Conservation (phyloP, 352 stramenopile genomes). For the Aphanomyces invadans region DNA sequence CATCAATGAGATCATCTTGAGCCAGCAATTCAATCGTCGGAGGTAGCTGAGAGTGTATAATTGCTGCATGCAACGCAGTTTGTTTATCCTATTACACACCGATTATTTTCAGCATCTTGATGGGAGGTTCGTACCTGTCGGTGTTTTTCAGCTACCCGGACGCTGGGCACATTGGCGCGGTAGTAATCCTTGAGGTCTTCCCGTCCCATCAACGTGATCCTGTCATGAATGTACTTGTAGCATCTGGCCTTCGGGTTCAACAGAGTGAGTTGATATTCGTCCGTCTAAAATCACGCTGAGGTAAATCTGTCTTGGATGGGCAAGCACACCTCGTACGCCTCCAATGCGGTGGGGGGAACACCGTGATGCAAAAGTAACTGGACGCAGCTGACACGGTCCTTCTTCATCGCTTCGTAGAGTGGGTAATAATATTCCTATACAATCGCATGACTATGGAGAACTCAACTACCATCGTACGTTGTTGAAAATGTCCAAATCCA, state of each 20-base stretch:
- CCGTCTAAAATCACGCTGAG: not conserved
- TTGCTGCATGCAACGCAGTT: slow-evolving; percentile 5
- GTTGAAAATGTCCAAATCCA: not conserved
- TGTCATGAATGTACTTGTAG: not conserved
- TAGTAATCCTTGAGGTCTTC: not conserved
- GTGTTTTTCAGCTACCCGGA: slow-evolving; percentile 1
- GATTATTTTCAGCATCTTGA: not conserved
- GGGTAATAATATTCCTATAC: not conserved
- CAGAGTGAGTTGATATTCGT: slow-evolving; percentile 2
- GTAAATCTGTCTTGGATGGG: too few species aligned
- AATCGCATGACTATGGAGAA: too few species aligned
- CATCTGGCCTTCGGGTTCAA: not conserved
- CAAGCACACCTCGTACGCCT: slow-evolving; percentile 1
- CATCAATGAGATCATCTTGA: slow-evolving; percentile 13
- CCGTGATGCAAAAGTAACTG: slow-evolving; percentile 1
- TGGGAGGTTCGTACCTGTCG: not conserved
- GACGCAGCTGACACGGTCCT: slow-evolving; percentile 9
- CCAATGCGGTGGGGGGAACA: not conserved
- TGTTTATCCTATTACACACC: not conserved
- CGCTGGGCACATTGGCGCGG: not conserved
- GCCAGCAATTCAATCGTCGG: not conserved
- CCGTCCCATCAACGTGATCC: not conserved
- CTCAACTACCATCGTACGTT: too few species aligned
- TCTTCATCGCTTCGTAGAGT: not conserved
- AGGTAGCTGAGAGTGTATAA: not conserved